These are phyloP conservation scores for Aphanomyces invadans DNA, from an alignment of 352 stramenopile genomes.

Conservation along the genomic window DNA sequence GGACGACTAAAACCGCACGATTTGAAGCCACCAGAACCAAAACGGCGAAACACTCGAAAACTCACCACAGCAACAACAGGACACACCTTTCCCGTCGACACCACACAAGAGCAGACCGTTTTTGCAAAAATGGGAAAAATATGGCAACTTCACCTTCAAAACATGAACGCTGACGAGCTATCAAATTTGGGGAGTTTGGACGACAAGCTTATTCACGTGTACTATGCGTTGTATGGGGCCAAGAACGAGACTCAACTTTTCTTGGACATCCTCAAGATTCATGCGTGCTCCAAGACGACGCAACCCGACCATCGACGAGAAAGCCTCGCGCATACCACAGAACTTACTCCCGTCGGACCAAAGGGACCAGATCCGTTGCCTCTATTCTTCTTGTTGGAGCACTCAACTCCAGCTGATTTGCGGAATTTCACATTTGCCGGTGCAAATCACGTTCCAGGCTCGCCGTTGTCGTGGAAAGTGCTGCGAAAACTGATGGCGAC, in stretches of 20 bases:
- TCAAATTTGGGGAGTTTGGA: not conserved
- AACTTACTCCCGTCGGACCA: not conserved
- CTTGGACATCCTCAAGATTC: conserved; percentile 5
- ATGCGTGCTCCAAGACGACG: not conserved
- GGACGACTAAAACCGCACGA: too few relatives aligned
- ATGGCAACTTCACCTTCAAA: conserved; percentile 12
- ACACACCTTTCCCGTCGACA: too few relatives aligned
- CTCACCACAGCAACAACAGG: too few relatives aligned
- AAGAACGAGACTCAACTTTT: conserved; percentile 12
- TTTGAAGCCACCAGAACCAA: too few relatives aligned
- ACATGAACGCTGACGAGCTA: conserved; percentile 15
- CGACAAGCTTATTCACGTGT: conserved; percentile 7
- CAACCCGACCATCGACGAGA: not conserved
- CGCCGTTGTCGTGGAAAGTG: conserved; percentile 18
- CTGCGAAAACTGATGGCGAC: conserved; percentile 13
- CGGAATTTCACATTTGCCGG: not conserved
- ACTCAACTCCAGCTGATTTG: conserved; percentile 11
- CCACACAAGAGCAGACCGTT: not conserved
- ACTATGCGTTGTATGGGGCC: not conserved
- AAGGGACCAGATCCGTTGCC: not conserved
- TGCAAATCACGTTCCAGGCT: conserved; percentile 9
- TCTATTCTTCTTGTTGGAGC: conserved; percentile 2
- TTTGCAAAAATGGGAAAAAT: conserved; percentile 5
- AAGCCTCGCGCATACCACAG: not conserved
- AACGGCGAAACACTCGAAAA: too few relatives aligned